Base-by-base conservation (phyloP, 1,284 basidiomycete genomes). In the Filobasidium uniguttulatum region DNA sequence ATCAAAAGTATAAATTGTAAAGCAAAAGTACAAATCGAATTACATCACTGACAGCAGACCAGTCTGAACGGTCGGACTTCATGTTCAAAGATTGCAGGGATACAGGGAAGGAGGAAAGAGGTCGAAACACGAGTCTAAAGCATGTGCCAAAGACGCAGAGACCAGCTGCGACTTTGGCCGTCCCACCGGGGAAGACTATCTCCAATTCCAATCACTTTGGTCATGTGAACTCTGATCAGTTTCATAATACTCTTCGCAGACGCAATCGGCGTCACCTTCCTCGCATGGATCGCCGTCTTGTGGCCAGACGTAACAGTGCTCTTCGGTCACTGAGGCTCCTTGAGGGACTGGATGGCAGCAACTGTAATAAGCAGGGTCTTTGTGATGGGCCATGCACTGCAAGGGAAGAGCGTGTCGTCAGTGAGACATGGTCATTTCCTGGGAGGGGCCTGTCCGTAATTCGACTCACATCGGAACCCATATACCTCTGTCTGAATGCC, bases 181-280 rank as follows among this genome's bases (percentile, higher is more conserved):
- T n/a, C n/a, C n/a, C n/a, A n/a, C n/a, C n/a, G n/a, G n/a, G n/a
- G n/a, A n/a, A n/a, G n/a, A n/a, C n/a, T n/a, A n/a, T n/a, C n/a
- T n/a, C n/a, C n/a, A n/a, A n/a, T n/a, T n/a, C n/a, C n/a, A n/a
- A n/a, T n/a, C n/a, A n/a, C n/a, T n/a, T n/a, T n/a, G n/a, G n/a
- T n/a, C n/a, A n/a, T n/a, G n/a, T n/a, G n/a, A n/a, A n/a, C n/a
- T n/a, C n/a, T n/a, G n/a, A n/a, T n/a, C n/a, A n/a, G n/a, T n/a
- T n/a, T n/a, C n/a, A n/a, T n/a, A n/a, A n/a, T 43, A 23, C n/a
- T 43, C 40, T 26, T 43, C 40, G 26, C 40, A 43, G 23, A 26
- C 26, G 29, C 40, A 43, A n/a, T 43, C 26, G 25, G 15, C 8
- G 19, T 43, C 40, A 12, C 40, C 40, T 15, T 43, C 40, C 8